Evolutionary conservation across 2,329 filamentous ascomycete species (phyloP), one percentile per base, ranked within the genome.

Genomic region (Sporothrix euskadiensis): DNA sequence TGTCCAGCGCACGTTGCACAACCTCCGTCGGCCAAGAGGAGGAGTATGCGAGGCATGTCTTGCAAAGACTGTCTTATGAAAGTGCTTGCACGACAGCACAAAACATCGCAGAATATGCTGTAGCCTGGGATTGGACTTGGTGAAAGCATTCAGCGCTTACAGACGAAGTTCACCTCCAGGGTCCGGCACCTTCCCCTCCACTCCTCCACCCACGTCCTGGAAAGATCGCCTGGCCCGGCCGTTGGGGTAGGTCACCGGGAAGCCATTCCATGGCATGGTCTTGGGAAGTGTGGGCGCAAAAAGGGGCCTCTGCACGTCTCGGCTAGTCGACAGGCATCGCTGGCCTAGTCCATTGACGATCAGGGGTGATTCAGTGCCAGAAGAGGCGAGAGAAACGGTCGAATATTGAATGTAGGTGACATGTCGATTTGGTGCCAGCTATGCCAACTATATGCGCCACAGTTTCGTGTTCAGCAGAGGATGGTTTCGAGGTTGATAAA

Each of bases 281-380:
- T 41, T 69, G 65, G 65, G n/a, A 9, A 35, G 26, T n/a, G 44
- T 69, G 65, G 44, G 44, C 26, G 65, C 44, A 10, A 35, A n/a
- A 35, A 69, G 47, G 65, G 65, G 65, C 65, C 52, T 39, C 44
- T 49, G 65, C 30, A 39, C 65, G 65, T 69, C 65, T 69, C 65
- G 30, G 47, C 44, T 54, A 69, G 30, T 35, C 52, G 65, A 49
- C 65, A 69, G 65, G 65, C 44, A 3, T 69, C 22, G 61, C 10
- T 52, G 63, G 7, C 22, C 41, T 35, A 69, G 44, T 26, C 52
- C 44, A 30, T 22, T 44, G 65, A 39, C 47, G 47, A 69, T 69
- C 44, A 54, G 65, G 47, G 30, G 30, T 41, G 22, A 30, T 26
- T 66, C 8, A 12, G 39, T 47, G 16, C 10, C 22, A 44, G 61